Evolutionary conservation across 139 green algal genomes (phyloP).

Genomic region (Nannochloris sp.): DNA sequence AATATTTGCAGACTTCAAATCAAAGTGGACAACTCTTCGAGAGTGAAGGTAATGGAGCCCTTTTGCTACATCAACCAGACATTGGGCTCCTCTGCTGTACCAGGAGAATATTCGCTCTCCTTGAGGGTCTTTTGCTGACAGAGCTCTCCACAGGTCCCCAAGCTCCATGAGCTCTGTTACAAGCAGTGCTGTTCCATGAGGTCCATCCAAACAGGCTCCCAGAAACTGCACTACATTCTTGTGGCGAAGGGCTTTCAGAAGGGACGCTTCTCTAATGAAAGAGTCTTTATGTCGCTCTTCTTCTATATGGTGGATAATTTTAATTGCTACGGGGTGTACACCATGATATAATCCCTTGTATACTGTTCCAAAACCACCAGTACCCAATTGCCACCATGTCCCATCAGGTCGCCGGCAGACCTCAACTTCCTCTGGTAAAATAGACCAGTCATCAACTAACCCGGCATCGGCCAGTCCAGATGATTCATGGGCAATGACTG

Average conservation of each 20-base stretch:
- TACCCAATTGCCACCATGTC: conserved; percentile 28
- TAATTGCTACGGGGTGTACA: conserved; percentile 60
- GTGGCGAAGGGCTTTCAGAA: conserved; percentile 29
- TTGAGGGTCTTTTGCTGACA: conserved; percentile 14
- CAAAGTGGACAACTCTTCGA: conserved; percentile 29
- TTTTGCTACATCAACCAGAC: conserved; percentile 28
- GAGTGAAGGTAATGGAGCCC: conserved; percentile 31
- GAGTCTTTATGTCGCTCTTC: conserved; percentile 12
- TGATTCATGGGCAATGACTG: background rate
- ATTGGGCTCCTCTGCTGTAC: conserved; percentile 13
- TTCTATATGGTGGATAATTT: conserved; percentile 36
- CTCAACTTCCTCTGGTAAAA: conserved; percentile 25
- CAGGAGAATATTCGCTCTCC: conserved; percentile 25
- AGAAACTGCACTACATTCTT: conserved; percentile 33
- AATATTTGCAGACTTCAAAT: conserved; percentile 40
- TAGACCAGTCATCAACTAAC: conserved; percentile 4
- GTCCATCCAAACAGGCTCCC: conserved; percentile 21
- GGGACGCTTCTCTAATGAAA: conserved; percentile 23
- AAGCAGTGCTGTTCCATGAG: conserved; percentile 19
- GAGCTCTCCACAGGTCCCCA: conserved; percentile 33
- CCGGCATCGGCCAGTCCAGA: background rate
- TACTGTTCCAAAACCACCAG: conserved; percentile 33
- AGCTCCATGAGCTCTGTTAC: conserved; percentile 36
- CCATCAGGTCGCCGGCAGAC: conserved; percentile 26
- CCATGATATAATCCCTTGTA: conserved; percentile 66